Percentiles rank a stretch among this genome's conserved stretches.
These are phyloP conservation scores for Noccaea bulbosa DNA, from an alignment of 345 rosid genomes.

Conservation along the genomic window DNA sequence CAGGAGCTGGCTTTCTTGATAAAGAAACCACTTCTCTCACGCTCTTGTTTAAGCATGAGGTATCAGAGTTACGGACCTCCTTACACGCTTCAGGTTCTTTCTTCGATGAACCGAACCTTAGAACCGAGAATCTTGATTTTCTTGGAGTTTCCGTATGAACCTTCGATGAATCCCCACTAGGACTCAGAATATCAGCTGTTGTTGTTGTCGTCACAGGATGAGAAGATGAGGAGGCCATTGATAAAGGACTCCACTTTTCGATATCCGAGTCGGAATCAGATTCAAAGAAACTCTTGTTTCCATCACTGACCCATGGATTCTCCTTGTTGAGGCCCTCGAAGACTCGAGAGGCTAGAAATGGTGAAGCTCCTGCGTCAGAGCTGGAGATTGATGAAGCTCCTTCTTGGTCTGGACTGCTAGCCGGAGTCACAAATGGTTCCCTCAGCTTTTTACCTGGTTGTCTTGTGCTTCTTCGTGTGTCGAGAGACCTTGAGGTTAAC, in stretches of 20 bases:
- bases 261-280: constrained; percentile 74
- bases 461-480: constrained; percentile 47
- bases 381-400: constrained; percentile 89
- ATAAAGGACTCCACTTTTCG: constrained; percentile 55
- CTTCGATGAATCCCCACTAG: constrained; percentile 49
- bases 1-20: constrained; percentile 72
- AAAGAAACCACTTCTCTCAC: constrained; percentile 89
- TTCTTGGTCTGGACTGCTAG: constrained; percentile 91
- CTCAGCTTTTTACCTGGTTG: constrained; percentile 46
- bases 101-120: constrained; percentile 54
- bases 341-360: constrained; percentile 57
- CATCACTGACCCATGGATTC: constrained; percentile 50
- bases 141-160: constrained; percentile 47
- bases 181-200: constrained; percentile 52
- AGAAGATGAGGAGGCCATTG: constrained; percentile 52
- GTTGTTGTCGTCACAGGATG: constrained; percentile 39
- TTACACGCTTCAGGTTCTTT: constrained; percentile 56
- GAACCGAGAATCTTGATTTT: constrained; percentile 50
- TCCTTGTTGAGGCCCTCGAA: constrained; percentile 62
- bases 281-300: constrained; percentile 53
- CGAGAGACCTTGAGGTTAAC: constrained; percentile 43
- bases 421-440: constrained; percentile 91
- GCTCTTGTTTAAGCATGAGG: constrained; percentile 60
- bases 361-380: constrained; percentile 87
- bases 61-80: constrained; percentile 55